These are phyloP conservation scores for Backusella liffmaniae DNA, from an alignment of 192 early-diverging fungal genomes.

Conservation along the genomic window DNA sequence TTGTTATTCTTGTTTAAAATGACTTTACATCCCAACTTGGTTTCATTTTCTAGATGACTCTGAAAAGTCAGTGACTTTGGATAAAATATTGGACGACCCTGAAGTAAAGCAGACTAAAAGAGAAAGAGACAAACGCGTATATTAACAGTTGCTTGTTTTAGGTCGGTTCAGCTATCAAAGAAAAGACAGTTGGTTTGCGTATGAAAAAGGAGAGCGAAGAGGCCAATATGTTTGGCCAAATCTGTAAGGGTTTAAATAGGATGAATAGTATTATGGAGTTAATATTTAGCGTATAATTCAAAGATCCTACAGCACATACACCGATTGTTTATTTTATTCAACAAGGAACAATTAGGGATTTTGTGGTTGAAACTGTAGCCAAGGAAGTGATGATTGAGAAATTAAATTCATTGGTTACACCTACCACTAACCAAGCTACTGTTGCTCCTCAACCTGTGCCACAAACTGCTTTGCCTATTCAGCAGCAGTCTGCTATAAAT, in stretches of 20 bases:
- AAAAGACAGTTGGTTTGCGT: conserved; percentile 13
- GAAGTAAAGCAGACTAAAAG: neutral
- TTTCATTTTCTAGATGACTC: conserved; percentile 18
- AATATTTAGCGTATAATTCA: neutral
- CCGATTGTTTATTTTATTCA: conserved; percentile 32
- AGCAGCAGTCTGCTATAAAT: neutral
- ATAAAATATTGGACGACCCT: neutral
- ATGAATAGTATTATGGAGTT: neutral
- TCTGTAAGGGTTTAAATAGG: conserved; percentile 16
- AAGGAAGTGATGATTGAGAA: conserved; percentile 2
- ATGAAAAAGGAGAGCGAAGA: conserved; percentile 25
- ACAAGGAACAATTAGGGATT: conserved; percentile 29
- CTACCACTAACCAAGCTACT: neutral
- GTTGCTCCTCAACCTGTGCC: neutral
- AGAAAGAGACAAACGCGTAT: neutral
- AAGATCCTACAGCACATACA: conserved; percentile 17
- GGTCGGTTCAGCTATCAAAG: conserved; percentile 1
- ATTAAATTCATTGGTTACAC: neutral
- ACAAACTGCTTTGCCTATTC: neutral
- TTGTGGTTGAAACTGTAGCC: conserved; percentile 15
- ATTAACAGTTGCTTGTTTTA: neutral
- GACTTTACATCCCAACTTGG: neutral
- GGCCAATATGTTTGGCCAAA: conserved; percentile 30
- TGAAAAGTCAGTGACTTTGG: neutral
- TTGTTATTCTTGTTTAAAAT: neutral